These are phyloP conservation scores for Pyracantha coccinea DNA, from an alignment of 331 rosid species.

Conservation along the genomic window DNA sequence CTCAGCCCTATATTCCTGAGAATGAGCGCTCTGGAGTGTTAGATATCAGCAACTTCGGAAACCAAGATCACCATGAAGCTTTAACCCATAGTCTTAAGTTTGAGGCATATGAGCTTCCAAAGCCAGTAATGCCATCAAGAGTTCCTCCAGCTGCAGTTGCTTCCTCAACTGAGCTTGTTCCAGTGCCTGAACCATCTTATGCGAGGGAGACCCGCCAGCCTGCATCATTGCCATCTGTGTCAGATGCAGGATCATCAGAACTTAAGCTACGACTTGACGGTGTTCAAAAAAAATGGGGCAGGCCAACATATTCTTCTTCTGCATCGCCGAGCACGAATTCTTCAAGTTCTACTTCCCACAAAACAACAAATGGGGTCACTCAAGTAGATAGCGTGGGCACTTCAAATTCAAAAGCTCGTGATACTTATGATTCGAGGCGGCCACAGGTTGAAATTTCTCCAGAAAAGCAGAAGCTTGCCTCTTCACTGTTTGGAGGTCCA, in stretches of 20 bases:
- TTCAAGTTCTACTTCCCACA: slow-evolving; percentile 45
- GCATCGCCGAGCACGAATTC: slow-evolving; percentile 36
- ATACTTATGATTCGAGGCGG: slow-evolving; percentile 48
- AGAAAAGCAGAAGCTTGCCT: slow-evolving; percentile 88
- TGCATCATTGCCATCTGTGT: slow-evolving; percentile 34
- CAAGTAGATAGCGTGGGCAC: slow-evolving; percentile 34
- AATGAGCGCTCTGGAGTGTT: slow-evolving; percentile 48
- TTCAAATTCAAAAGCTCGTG: slow-evolving; percentile 40
- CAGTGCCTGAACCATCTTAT: slow-evolving; percentile 55
- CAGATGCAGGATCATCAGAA: slow-evolving; percentile 54
- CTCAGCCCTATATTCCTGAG: slow-evolving; percentile 78
- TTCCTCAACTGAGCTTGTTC: slow-evolving; percentile 55
- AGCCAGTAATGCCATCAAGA: slow-evolving; percentile 49
- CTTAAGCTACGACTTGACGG: slow-evolving; percentile 81
- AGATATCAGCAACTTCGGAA: slow-evolving; percentile 40
- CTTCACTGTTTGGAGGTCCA: slow-evolving; percentile 80
- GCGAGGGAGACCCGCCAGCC: slow-evolving; percentile 46
- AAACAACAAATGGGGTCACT: slow-evolving; percentile 43
- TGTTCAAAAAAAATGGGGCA: slow-evolving; percentile 87
- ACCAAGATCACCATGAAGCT: slow-evolving; percentile 63
- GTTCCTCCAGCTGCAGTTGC: slow-evolving; percentile 36
- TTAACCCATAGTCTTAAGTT: slow-evolving; percentile 63
- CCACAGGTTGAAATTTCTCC: slow-evolving; percentile 47
- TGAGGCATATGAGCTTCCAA: slow-evolving; percentile 86
- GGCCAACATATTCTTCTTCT: slow-evolving; percentile 52